Evolutionary conservation across 2,329 filamentous ascomycete species (phyloP).

Genomic region (Hansfordia pulvinata): DNA sequence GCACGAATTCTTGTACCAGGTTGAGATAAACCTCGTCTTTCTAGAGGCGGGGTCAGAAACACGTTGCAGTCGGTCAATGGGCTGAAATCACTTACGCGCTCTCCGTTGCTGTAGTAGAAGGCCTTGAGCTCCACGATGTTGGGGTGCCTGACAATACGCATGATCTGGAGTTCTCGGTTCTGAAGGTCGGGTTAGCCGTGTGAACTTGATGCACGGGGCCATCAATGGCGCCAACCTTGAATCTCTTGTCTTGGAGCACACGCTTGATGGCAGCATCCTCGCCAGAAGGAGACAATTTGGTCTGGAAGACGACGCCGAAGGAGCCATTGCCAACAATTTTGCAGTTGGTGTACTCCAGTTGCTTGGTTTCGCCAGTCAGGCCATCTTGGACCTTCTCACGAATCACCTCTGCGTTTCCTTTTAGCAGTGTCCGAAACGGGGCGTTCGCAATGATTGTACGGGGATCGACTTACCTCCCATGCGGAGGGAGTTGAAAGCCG

Average conservation of each 20-base stretch:
- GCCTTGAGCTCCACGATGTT: constrained; percentile 99
- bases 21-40: constrained; percentile 99
- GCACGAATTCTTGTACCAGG: constrained; percentile 93
- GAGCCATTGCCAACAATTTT: constrained; percentile 99
- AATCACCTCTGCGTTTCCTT: constrained; percentile 62
- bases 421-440: constrained; percentile 7
- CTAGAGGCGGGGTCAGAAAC: constrained; percentile 25
- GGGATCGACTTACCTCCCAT: constrained; percentile 76
- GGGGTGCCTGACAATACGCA: constrained; percentile 96
- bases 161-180: constrained; percentile 99
- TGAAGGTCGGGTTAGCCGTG: constrained; percentile 22
- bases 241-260: constrained; percentile 96
- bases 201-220: neutral
- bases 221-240: constrained; percentile 58
- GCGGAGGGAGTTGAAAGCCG: constrained; percentile 74
- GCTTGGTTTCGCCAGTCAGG: constrained; percentile 87
- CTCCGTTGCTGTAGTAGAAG: constrained; percentile 98
- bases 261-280: constrained; percentile 99
- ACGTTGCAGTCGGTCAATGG: neutral
- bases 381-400: constrained; percentile 99
- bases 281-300: constrained; percentile 91
- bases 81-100: constrained; percentile 52
- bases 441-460: constrained; percentile 6
- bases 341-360: constrained; percentile 97
- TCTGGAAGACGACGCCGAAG: constrained; percentile 98